Percentiles rank a stretch among this genome's conserved stretches.
phyloP scores from a whole-genome alignment of 345 rosid genomes.

The Gynandropsis gynandra region DNA sequence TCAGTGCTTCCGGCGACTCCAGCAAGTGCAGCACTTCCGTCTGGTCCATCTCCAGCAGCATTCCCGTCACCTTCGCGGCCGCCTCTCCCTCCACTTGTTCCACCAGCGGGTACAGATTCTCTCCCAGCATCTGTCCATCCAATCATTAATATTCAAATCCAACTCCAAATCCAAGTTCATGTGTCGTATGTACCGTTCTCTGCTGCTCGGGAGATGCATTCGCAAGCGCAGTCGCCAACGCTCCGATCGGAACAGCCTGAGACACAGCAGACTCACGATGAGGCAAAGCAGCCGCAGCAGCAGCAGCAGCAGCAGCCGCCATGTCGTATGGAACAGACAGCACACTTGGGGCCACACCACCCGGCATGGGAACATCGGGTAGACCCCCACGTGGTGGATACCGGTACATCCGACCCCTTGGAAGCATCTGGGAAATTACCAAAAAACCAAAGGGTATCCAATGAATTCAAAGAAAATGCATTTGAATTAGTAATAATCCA shows the following conservation, averaged over 20 bases:
- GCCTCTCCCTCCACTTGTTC: conserved; percentile 49
- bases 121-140: conserved; percentile 58
- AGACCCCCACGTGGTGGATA: conserved; percentile 50
- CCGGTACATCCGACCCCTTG: conserved; percentile 67
- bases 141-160: too few relatives aligned
- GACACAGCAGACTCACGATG: conserved; percentile 50
- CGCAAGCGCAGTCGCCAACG: conserved; percentile 73
- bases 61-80: conserved; percentile 49
- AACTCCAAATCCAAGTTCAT: too few relatives aligned
- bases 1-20: too few relatives aligned
- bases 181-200: too few relatives aligned
- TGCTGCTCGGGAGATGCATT: too few relatives aligned
- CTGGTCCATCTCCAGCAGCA: conserved; percentile 61
- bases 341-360: conserved; percentile 59
- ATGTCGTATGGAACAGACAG: conserved; percentile 61
- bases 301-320: conserved; percentile 38
- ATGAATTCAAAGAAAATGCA: too few relatives aligned
- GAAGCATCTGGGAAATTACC: conserved; percentile 47
- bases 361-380: conserved; percentile 68
- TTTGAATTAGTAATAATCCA: not conserved
- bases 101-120: conserved; percentile 55
- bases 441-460: not conserved
- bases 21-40: conserved; percentile 55
- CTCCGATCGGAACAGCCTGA: conserved; percentile 71
- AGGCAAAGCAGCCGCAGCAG: conserved; percentile 27